phyloP scores from a whole-genome alignment of 192 early-diverging fungal species.

The Phlyctochytrium bullatum region DNA sequence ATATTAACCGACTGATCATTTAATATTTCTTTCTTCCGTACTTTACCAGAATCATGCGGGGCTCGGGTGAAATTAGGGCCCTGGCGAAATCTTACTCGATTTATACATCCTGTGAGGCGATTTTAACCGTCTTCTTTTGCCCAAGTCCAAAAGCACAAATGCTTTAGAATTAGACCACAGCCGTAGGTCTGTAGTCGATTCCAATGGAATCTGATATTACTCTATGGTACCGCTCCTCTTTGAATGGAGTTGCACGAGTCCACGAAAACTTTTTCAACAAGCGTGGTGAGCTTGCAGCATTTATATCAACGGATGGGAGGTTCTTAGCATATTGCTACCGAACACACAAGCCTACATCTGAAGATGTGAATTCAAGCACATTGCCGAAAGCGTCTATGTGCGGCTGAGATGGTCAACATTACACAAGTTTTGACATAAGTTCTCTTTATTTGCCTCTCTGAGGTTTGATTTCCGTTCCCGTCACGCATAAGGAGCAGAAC shows the following conservation, averaged over 20 bases:
- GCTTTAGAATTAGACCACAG: slow-evolving; percentile 43
- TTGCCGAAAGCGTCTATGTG: no score
- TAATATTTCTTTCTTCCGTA: slow-evolving; percentile 13
- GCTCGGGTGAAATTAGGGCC: slow-evolving; percentile 46
- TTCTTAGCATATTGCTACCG: no score
- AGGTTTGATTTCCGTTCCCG: no score
- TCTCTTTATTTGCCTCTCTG: no score
- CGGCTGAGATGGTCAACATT: no score
- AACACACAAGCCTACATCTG: no score
- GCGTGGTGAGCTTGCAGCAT: slow-evolving; percentile 37
- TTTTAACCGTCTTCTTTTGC: background rate
- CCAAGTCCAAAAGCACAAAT: slow-evolving; percentile 20
- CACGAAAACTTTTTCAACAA: slow-evolving; percentile 60
- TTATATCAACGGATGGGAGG: slow-evolving; percentile 23
- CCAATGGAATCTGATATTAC: slow-evolving; percentile 60
- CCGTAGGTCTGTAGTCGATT: slow-evolving; percentile 56
- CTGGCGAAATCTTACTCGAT: no score
- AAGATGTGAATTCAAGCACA: no score
- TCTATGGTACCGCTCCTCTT: slow-evolving; percentile 53
- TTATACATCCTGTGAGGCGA: background rate
- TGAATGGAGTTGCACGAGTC: slow-evolving; percentile 59
- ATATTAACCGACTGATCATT: slow-evolving; percentile 44
- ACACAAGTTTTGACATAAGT: no score
- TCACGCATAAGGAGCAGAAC: no score
- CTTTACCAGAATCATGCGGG: slow-evolving; percentile 25